A percentile compares a stretch with the other conserved stretches of the same genome.
These are phyloP conservation scores for Artomyces pyxidatus DNA, from an alignment of 768 basidiomycete species.

Conservation along the genomic window DNA sequence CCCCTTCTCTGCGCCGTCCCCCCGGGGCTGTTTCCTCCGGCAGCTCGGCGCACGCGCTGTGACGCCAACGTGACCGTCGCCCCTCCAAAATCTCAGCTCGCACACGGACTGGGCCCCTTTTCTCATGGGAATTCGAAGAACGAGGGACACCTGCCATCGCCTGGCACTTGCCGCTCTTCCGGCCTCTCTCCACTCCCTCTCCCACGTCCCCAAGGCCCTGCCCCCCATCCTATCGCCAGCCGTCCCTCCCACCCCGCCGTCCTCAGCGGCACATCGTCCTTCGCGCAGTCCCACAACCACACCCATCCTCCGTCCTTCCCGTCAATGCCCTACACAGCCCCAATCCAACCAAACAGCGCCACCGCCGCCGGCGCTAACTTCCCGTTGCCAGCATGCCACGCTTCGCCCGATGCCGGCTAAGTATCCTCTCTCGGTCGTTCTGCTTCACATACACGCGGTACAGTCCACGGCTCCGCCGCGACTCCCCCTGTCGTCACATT, in stretches of 20 bases:
- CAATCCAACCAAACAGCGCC: no score
- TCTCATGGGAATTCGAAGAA: slow-evolving; percentile 18
- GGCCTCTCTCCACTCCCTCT: slow-evolving; percentile 10
- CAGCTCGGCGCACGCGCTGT: slow-evolving; percentile 10
- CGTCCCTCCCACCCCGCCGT: slow-evolving; percentile 28
- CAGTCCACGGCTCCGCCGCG: no score
- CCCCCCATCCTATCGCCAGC: slow-evolving; percentile 5
- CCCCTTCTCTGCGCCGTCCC: slow-evolving; percentile 4
- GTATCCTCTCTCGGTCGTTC: no score
- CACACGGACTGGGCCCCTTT: slow-evolving; percentile 10
- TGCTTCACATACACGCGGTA: no score
- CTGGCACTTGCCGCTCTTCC: neutral
- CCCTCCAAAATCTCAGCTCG: slow-evolving; percentile 11
- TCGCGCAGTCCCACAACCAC: no score
- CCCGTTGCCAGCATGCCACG: no score
- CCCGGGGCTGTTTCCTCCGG: slow-evolving; percentile 2
- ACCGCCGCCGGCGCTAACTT: no score
- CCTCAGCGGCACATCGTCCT: no score
- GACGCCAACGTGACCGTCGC: slow-evolving; percentile 4
- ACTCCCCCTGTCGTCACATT: no score
- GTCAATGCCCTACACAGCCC: no score
- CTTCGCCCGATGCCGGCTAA: no score
- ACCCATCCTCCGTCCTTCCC: no score
- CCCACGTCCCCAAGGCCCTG: slow-evolving; percentile 12
- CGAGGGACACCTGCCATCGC: slow-evolving; percentile 10